A percentile compares a stretch with the other conserved stretches of the same genome.
phyloP scores from a whole-genome alignment of 2,329 filamentous ascomycete genomes.

The Colletotrichum siamense region DNA sequence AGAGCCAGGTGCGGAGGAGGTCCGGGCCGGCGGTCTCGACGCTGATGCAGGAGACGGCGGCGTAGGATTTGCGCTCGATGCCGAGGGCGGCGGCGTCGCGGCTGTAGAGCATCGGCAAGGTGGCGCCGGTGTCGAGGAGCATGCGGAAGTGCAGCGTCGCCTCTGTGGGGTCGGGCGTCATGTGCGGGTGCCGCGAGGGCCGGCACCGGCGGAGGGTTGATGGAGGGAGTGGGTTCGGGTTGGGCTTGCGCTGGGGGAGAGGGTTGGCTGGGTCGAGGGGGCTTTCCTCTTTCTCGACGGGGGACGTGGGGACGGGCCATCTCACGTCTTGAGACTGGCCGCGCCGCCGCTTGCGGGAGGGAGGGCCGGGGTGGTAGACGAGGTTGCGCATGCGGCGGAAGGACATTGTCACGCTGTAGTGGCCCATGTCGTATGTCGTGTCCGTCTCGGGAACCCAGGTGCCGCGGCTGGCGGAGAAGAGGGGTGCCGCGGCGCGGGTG shows the following conservation, averaged over 20 bases:
- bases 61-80: conserved; percentile 37
- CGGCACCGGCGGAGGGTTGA: background rate
- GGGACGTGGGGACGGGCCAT: background rate
- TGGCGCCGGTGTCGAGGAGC: conserved; percentile 49
- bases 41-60: conserved; percentile 38
- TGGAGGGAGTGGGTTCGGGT: background rate
- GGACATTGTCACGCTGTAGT: conserved; percentile 32
- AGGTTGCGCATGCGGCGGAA: conserved; percentile 24
- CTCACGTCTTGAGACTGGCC: background rate
- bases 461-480: conserved; percentile 34
- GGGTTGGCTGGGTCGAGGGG: background rate
- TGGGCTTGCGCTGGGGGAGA: background rate
- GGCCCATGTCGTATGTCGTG: conserved; percentile 33
- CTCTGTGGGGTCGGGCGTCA: conserved; percentile 21
- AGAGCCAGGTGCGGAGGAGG: conserved; percentile 27
- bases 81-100: conserved; percentile 39
- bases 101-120: conserved; percentile 40
- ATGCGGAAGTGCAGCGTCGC: conserved; percentile 36
- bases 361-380: background rate
- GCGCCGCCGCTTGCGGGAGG: background rate
- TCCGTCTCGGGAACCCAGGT: conserved; percentile 28
- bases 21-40: conserved; percentile 25
- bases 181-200: background rate
- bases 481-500: conserved; percentile 22
- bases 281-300: background rate